phyloP scores from a whole-genome alignment of 2,329 filamentous ascomycete genomes.

The Cordyceps tenuipes region DNA sequence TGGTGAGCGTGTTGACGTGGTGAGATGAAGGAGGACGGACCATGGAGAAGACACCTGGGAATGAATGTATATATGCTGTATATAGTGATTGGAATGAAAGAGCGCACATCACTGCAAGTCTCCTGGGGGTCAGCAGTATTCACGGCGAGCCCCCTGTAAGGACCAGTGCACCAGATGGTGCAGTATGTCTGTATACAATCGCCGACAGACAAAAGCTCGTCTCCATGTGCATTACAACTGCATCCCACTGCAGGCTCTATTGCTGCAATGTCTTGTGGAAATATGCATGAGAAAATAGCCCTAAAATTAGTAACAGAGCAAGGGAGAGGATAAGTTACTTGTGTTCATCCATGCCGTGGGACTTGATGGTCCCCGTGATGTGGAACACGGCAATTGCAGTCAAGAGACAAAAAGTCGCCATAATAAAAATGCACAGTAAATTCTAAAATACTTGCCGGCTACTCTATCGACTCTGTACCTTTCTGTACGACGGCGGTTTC shows the following conservation, averaged over 20 bases:
- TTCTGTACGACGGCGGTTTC: conserved; percentile 89
- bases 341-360: no score
- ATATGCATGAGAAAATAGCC: no score
- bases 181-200: no score
- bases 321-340: no score
- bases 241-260: no score
- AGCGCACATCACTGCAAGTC: background rate
- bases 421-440: background rate
- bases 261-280: no score
- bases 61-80: background rate
- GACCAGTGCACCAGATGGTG: background rate
- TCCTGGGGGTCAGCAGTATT: background rate
- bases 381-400: background rate
- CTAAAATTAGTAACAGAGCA: no score
- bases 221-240: no score
- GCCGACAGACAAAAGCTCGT: no score
- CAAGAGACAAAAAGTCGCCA: background rate
- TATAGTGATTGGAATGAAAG: background rate
- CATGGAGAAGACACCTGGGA: no score
- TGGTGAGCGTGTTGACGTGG: background rate
- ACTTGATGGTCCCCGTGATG: background rate
- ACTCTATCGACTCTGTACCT: conserved; percentile 64
- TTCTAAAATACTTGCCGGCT: background rate
- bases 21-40: background rate
- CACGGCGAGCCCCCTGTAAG: background rate